Percentiles rank a stretch among this genome's conserved stretches.
Conservation (phyloP, 2,329 filamentous ascomycete species). For the Pseudocercospora musae region DNA sequence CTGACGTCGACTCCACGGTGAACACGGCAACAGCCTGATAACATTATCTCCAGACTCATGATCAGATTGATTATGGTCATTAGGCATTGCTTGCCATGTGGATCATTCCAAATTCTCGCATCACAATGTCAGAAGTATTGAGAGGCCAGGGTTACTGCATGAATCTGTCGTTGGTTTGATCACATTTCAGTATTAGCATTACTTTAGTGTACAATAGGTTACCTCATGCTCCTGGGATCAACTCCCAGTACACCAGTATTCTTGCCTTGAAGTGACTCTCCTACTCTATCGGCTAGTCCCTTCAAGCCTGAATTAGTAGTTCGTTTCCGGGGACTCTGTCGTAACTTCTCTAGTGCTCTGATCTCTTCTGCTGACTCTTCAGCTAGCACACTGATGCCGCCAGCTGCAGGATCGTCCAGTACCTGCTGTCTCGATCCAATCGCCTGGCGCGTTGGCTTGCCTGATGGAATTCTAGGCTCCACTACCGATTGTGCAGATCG, state of each 20-base stretch:
- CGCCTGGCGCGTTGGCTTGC: conserved; percentile 42
- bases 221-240: conserved; percentile 34
- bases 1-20: neutral
- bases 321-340: conserved; percentile 42
- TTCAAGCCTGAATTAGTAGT: conserved; percentile 41
- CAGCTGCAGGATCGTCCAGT: conserved; percentile 37
- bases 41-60: neutral
- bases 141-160: neutral
- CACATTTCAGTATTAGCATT: neutral
- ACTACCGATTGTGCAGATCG: conserved; percentile 17
- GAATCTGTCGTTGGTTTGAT: neutral
- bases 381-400: conserved; percentile 37
- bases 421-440: conserved; percentile 41
- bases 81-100: neutral
- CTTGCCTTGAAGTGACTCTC: conserved; percentile 46
- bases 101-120: neutral
- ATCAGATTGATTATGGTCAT: neutral
- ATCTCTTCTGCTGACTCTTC: conserved; percentile 43
- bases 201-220: conserved; percentile 8
- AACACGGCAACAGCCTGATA: neutral
- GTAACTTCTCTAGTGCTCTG: conserved; percentile 30
- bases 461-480: conserved; percentile 31
- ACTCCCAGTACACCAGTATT: conserved; percentile 46
- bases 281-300: conserved; percentile 45
- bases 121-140: neutral